Percentiles rank a stretch among this genome's conserved stretches.
Evolutionary conservation across 2,329 filamentous ascomycete genomes (phyloP).

Genomic region (Metarhizium sp.): DNA sequence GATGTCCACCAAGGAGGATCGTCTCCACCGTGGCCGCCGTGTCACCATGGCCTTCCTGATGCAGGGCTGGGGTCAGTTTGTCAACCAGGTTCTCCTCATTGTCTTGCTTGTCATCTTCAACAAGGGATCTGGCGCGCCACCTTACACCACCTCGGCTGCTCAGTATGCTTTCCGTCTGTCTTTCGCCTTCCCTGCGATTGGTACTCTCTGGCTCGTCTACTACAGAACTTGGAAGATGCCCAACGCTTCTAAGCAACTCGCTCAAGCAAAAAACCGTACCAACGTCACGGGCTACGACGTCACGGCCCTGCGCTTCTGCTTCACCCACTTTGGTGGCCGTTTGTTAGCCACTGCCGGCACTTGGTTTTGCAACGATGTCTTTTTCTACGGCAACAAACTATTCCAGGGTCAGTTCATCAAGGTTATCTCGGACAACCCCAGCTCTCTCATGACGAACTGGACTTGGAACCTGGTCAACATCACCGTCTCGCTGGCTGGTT

Average conservation of each 20-base stretch:
- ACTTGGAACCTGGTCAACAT: constrained; percentile 90
- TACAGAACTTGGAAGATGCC: constrained; percentile 95
- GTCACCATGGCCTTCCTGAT: constrained; percentile 95
- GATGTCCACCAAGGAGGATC: constrained; percentile 83
- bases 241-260: constrained; percentile 73
- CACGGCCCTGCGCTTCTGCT: constrained; percentile 68
- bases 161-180: constrained; percentile 91
- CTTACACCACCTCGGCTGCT: constrained; percentile 66
- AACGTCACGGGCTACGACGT: constrained; percentile 89
- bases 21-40: constrained; percentile 89
- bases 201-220: constrained; percentile 91
- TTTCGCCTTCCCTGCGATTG: constrained; percentile 82
- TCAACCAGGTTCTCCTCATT: constrained; percentile 88
- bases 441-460: constrained; percentile 78
- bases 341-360: constrained; percentile 76
- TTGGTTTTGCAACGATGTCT: constrained; percentile 96
- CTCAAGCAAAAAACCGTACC: constrained; percentile 72
- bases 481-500: constrained; percentile 73
- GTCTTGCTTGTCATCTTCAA: constrained; percentile 83
- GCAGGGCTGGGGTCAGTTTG: constrained; percentile 96
- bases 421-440: constrained; percentile 60
- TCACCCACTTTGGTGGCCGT: constrained; percentile 77
- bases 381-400: constrained; percentile 99
- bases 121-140: constrained; percentile 60
- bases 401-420: constrained; percentile 88